These are phyloP conservation scores for Blastobotrys chiropterorum DNA, from an alignment of 805 yeast genomes.

Conservation along the genomic window DNA sequence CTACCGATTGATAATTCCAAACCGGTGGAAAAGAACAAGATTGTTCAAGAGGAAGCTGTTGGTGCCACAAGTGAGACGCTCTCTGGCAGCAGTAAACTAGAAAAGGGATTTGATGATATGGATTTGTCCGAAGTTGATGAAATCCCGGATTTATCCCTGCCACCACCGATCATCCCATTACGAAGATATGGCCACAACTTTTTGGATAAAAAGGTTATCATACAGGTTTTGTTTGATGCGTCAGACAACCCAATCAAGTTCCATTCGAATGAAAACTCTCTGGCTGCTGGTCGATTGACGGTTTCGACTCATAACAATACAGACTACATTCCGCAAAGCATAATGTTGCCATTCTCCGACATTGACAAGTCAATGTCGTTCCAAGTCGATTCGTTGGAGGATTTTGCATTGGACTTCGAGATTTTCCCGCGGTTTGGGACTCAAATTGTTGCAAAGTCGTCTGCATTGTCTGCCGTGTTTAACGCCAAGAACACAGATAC, in stretches of 20 bases:
- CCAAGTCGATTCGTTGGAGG: constrained; percentile 72
- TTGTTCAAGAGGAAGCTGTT: background rate
- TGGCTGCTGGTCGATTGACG: constrained; percentile 57
- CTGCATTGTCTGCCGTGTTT: constrained; percentile 59
- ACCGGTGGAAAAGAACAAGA: background rate
- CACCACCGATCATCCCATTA: constrained; percentile 93
- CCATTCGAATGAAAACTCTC: constrained; percentile 33
- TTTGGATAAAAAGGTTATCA: constrained; percentile 79
- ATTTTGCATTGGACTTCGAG: constrained; percentile 77
- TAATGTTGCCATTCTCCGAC: constrained; percentile 70
- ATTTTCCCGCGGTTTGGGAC: constrained; percentile 94
- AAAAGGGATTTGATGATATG: constrained; percentile 17
- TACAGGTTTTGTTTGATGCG: constrained; percentile 65
- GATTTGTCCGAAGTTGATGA: constrained; percentile 42
- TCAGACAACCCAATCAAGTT: constrained; percentile 42
- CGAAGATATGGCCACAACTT: constrained; percentile 95
- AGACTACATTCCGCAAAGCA: constrained; percentile 83
- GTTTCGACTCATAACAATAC: constrained; percentile 62
- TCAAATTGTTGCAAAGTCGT: constrained; percentile 79
- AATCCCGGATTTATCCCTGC: constrained; percentile 85
- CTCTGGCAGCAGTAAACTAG: background rate
- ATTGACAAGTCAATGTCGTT: constrained; percentile 66
- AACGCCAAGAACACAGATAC: constrained; percentile 36
- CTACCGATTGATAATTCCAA: constrained; percentile 1
- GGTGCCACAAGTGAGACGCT: background rate